phyloP scores from a whole-genome alignment of 176 grass and related monocot genomes.

The Phyllostachys edulis region DNA sequence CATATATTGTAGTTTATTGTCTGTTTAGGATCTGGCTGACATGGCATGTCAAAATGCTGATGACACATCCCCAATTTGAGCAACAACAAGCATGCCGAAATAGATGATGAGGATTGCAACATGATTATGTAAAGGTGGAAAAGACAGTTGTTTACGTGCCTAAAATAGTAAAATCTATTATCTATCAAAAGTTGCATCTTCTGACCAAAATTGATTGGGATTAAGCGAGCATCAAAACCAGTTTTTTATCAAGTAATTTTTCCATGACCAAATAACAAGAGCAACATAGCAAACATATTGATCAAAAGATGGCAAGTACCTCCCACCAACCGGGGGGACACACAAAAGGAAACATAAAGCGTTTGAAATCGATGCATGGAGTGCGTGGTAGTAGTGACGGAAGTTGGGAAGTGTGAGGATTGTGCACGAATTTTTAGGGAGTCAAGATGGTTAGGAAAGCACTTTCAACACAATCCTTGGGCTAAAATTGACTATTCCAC shows the following conservation, averaged over 20 bases:
- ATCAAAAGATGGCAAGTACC: neutral
- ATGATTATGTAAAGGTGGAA: neutral
- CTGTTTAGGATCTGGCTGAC: too few species aligned
- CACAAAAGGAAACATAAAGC: neutral
- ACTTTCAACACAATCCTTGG: neutral
- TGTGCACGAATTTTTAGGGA: neutral
- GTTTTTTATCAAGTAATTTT: neutral
- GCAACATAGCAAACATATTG: neutral
- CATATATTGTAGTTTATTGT: too few species aligned
- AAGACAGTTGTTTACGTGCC: neutral
- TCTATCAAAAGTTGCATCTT: neutral
- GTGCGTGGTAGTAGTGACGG: neutral
- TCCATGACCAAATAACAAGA: neutral
- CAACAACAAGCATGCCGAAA: neutral
- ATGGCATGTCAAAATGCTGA: too few species aligned
- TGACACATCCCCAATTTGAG: too few species aligned
- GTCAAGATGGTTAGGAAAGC: neutral
- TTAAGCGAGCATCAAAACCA: neutral
- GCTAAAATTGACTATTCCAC: neutral
- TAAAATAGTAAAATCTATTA: neutral
- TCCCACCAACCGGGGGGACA: neutral
- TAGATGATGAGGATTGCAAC: constrained; percentile 6
- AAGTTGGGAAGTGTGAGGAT: neutral
- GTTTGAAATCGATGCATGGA: constrained; percentile 1
- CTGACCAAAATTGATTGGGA: neutral